phyloP scores from a whole-genome alignment of 345 rosid genomes.

The Citrus mangshanensis region DNA sequence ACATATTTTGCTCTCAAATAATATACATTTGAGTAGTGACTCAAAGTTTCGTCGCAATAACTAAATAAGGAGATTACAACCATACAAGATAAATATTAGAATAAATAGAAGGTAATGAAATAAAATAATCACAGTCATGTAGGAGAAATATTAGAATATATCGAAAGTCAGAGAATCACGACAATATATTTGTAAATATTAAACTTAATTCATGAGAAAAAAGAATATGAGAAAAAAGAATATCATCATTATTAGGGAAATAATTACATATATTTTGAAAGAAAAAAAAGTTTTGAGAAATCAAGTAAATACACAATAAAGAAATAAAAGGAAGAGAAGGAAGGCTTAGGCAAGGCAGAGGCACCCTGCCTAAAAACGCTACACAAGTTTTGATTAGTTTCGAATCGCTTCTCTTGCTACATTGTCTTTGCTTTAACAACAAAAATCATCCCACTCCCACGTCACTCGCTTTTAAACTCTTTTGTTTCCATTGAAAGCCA shows the following conservation, averaged over 20 bases:
- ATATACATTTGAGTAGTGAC: too few species aligned
- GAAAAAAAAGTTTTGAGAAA: background rate
- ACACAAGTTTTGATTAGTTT: background rate
- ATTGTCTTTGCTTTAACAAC: constrained; percentile 5
- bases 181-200: too few species aligned
- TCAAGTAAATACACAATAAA: background rate
- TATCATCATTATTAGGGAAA: too few species aligned
- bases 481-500: background rate
- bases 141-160: too few species aligned
- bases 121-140: too few species aligned
- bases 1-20: too few species aligned
- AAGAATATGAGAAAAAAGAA: too few species aligned
- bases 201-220: too few species aligned
- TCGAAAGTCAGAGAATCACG: too few species aligned
- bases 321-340: background rate
- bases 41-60: too few species aligned
- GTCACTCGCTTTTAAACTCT: constrained; percentile 6
- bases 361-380: background rate
- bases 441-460: constrained; percentile 14
- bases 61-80: too few species aligned
- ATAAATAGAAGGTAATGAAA: too few species aligned
- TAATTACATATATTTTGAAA: background rate
- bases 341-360: background rate
- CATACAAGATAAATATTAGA: accelerated
- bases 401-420: constrained; percentile 4